Percentiles rank a stretch among this genome's conserved stretches.
Conservation (phyloP, 805 yeast species). For the Lipomyces starkeyi region DNA sequence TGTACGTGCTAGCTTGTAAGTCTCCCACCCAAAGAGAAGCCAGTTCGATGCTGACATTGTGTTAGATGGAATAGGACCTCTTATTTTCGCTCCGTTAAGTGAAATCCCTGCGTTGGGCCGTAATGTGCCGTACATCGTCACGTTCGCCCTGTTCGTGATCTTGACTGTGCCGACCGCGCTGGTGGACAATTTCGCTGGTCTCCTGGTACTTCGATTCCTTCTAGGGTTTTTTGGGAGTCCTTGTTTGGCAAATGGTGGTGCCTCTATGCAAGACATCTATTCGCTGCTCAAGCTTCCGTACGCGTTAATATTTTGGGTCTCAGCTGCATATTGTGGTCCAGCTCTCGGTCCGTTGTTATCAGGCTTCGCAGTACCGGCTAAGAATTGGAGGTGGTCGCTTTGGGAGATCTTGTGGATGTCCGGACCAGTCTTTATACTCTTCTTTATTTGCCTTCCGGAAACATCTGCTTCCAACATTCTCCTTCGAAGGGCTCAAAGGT, state of each 20-base stretch:
- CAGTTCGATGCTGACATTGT: slow-evolving; percentile 39
- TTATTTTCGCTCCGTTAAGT: slow-evolving; percentile 63
- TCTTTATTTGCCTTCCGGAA: slow-evolving; percentile 57
- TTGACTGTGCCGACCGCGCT: slow-evolving; percentile 63
- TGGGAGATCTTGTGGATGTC: slow-evolving; percentile 46
- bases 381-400: slow-evolving; percentile 55
- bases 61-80: slow-evolving; percentile 62
- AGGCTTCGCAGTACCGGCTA: slow-evolving; percentile 54
- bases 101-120: slow-evolving; percentile 63
- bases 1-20: slow-evolving; percentile 55
- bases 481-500: slow-evolving; percentile 55
- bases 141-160: slow-evolving; percentile 55
- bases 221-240: slow-evolving; percentile 66
- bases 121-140: slow-evolving; percentile 54
- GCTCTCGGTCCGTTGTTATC: slow-evolving; percentile 64
- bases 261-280: slow-evolving; percentile 58
- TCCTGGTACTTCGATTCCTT: slow-evolving; percentile 57
- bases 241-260: slow-evolving; percentile 64
- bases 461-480: slow-evolving; percentile 55
- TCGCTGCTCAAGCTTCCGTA: slow-evolving; percentile 52
- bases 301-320: slow-evolving; percentile 59
- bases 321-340: slow-evolving; percentile 61
- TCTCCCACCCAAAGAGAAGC: not conserved
- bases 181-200: slow-evolving; percentile 55
- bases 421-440: slow-evolving; percentile 48